Evolutionary conservation across 1,139 yeast genomes (phyloP).

Genomic region (Eremothecium cymbalariae): DNA sequence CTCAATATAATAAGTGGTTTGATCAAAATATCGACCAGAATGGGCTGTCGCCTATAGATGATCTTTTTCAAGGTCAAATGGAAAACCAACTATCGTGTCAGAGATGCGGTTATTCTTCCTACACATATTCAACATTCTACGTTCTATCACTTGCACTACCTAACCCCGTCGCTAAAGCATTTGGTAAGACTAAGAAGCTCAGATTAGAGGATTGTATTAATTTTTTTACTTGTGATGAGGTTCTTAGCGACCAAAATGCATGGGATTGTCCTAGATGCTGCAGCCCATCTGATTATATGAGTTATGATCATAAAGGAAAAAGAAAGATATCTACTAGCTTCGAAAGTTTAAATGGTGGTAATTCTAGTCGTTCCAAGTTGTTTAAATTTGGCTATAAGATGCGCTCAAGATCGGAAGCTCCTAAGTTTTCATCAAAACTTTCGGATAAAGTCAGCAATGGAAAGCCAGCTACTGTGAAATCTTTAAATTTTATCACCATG

Average conservation of each 20-base stretch:
- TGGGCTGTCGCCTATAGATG: conserved; percentile 60
- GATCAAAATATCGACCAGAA: conserved; percentile 42
- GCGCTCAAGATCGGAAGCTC: conserved; percentile 18
- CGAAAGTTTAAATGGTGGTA: not conserved
- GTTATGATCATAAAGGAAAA: conserved; percentile 24
- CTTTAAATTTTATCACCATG: conserved; percentile 50
- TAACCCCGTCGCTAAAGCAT: conserved; percentile 22
- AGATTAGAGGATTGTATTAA: conserved; percentile 55
- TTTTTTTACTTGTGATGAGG: conserved; percentile 60
- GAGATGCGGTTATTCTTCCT: conserved; percentile 53
- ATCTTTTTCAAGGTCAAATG: conserved; percentile 58
- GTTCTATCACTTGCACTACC: conserved; percentile 66
- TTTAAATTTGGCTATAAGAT: conserved; percentile 18
- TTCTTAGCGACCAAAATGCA: conserved; percentile 62
- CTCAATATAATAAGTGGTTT: conserved; percentile 57
- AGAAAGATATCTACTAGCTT: conserved; percentile 3
- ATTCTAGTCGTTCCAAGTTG: conserved; percentile 13
- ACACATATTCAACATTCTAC: conserved; percentile 52
- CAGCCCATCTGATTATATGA: conserved; percentile 20
- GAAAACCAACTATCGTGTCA: conserved; percentile 57
- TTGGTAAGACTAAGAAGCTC: conserved; percentile 32
- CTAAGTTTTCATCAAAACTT: conserved; percentile 4
- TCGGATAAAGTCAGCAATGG: conserved; percentile 21
- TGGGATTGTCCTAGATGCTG: conserved; percentile 74
- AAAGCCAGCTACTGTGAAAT: conserved; percentile 42